Base-by-base conservation (phyloP, 257 asterid genomes). In the Leptodermis oblonga region DNA sequence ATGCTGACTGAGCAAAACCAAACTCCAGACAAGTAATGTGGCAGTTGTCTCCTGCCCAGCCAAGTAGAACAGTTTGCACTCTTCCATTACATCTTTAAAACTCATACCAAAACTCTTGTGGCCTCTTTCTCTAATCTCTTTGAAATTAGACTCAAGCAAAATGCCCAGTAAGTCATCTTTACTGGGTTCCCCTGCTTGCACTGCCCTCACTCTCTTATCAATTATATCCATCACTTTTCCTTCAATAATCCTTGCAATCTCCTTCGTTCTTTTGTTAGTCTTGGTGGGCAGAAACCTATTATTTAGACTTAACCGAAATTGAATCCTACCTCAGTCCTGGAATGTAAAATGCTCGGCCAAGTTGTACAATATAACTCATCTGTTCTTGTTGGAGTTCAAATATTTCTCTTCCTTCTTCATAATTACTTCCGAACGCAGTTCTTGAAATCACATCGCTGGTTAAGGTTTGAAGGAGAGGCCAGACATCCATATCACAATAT, bases 31-130 rank as follows among this genome's bases (percentile, higher is more conserved):
- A 31, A 85, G 73, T 26, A 85, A 52, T 30, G 39, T 55, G 0
- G 88, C 67, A 7, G 86, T 81, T 0, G 86, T 81, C 70, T 82
- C 86, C 20, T 82, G 83, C 14, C 87, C 89, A 5, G 81, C 89
- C 22, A 77, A 75, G 54, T 84, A 84, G 60, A 82, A 84, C 7
- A 84, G 74, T 67, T 80, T 84, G 80, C 89, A 84, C 59, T 84
- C 87, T 45, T 82, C 81, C 0, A 80, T 72, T 1, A 84, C 75
- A 7, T 71, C 77, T 17, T 12, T 0, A 5, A 46, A 49, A 12
- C 67, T 71, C 81, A 76, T 60, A 1, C 81, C 81, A 5, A 11
- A 71, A 7, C 39, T 48, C 9, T 64, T 70, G 41, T 26, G 42
- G 4, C 75, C 69, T 2, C 62, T 65, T 12, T 33, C 53, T 42